These are phyloP conservation scores for Prunus campanulata DNA, from an alignment of 306 rosid genomes.

Conservation along the genomic window DNA sequence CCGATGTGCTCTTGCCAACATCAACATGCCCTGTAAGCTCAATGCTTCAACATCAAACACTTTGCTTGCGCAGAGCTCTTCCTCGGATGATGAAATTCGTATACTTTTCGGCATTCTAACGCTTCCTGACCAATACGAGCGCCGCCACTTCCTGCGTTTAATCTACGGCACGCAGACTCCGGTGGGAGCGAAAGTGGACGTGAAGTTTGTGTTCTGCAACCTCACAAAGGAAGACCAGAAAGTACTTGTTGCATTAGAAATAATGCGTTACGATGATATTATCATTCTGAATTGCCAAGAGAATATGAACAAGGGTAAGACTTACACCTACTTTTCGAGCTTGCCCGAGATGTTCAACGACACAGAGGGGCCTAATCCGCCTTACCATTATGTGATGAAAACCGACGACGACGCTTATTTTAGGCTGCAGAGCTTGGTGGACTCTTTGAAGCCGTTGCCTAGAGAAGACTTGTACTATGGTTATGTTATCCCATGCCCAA, in stretches of 20 bases:
- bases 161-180: constrained; percentile 71
- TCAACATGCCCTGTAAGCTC: not conserved
- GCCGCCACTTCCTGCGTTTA: constrained; percentile 89
- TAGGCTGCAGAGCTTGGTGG: constrained; percentile 56
- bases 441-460: constrained; percentile 58
- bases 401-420: constrained; percentile 76
- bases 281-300: constrained; percentile 84
- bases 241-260: constrained; percentile 60
- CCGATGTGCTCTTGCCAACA: constrained; percentile 28
- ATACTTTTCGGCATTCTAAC: constrained; percentile 80
- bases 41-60: not conserved
- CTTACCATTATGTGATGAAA: constrained; percentile 90
- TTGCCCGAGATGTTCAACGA: constrained; percentile 63
- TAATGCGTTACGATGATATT: constrained; percentile 79
- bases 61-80: not conserved
- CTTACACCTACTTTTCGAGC: constrained; percentile 71
- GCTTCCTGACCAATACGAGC: constrained; percentile 86
- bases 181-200: constrained; percentile 56
- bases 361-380: constrained; percentile 44
- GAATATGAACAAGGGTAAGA: constrained; percentile 93
- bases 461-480: constrained; percentile 88
- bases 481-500: constrained; percentile 84
- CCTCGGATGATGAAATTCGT: constrained; percentile 43
- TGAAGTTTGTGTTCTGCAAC: constrained; percentile 87
- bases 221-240: constrained; percentile 88